Conservation (phyloP, 768 basidiomycete genomes). For the Amanita inopinata region DNA sequence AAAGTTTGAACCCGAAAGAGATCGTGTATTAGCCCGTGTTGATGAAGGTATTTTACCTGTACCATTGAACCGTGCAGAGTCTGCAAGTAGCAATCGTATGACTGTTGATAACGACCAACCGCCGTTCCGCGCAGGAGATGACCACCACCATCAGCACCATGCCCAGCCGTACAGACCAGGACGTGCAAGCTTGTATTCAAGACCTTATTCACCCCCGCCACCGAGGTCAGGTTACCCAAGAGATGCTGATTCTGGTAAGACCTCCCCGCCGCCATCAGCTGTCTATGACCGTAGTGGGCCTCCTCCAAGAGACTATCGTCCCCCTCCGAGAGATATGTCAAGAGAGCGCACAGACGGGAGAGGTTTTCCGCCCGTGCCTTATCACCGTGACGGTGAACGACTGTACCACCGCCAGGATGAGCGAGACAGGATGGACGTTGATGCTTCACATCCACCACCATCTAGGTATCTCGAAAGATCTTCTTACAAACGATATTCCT, state of each 20-base stretch:
- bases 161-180: background rate
- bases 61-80: constrained; percentile 10
- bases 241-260: constrained; percentile 21
- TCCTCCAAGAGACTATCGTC: constrained; percentile 19
- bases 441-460: background rate
- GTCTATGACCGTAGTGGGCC: constrained; percentile 1
- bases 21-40: too few relatives aligned
- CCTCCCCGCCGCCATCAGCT: constrained; percentile 16
- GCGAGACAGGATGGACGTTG: constrained; percentile 4
- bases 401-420: background rate
- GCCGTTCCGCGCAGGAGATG: constrained; percentile 11
- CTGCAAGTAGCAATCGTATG: constrained; percentile 1
- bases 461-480: background rate
- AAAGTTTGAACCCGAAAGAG: background rate
- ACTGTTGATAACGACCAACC: constrained; percentile 12
- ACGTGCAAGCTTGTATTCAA: background rate
- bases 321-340: background rate
- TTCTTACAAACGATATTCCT: background rate
- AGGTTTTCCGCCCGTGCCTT: background rate
- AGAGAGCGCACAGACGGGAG: background rate
- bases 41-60: background rate
- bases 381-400: background rate
- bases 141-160: constrained; percentile 15
- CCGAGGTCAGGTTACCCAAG: constrained; percentile 17
- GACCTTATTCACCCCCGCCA: background rate